Conservation (phyloP, 2,329 filamentous ascomycete species). For the Rhynchosporium graminicola region DNA sequence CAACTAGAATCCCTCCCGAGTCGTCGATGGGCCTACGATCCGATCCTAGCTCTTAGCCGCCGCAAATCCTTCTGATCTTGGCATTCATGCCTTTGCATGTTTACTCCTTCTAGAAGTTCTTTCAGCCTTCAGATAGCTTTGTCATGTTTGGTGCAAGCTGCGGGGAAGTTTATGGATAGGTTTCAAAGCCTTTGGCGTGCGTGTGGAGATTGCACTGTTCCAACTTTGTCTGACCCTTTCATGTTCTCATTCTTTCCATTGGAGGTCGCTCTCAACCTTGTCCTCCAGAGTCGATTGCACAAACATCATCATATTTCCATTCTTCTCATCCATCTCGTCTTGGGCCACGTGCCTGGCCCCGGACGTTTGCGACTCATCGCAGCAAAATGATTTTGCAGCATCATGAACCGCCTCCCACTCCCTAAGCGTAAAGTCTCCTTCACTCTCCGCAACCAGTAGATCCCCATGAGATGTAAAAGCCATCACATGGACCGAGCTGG, state of each 20-base stretch:
- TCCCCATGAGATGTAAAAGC: slow-evolving; percentile 75
- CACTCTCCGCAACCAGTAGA: slow-evolving; percentile 76
- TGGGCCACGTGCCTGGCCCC: slow-evolving; percentile 35
- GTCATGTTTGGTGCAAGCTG: slow-evolving; percentile 8
- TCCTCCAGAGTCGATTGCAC: slow-evolving; percentile 62
- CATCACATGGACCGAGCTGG: slow-evolving; percentile 77
- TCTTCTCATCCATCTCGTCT: slow-evolving; percentile 46
- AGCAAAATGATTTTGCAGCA: slow-evolving; percentile 67
- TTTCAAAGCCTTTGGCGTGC: slow-evolving; percentile 17
- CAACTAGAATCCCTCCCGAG: slow-evolving; percentile 20
- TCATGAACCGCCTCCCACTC: slow-evolving; percentile 75
- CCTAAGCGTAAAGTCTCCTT: slow-evolving; percentile 73
- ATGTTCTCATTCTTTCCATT: slow-evolving; percentile 52
- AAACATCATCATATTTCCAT: slow-evolving; percentile 56
- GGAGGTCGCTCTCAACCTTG: slow-evolving; percentile 54
- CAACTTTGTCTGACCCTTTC: slow-evolving; percentile 23
- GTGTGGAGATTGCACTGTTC: slow-evolving; percentile 19
- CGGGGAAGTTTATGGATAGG: slow-evolving; percentile 3
- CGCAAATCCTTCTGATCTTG: slow-evolving; percentile 19
- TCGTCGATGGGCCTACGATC: slow-evolving; percentile 20
- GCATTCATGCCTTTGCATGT: slow-evolving; percentile 30
- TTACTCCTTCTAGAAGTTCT: slow-evolving; percentile 5
- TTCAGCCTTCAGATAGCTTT: slow-evolving; percentile 1
- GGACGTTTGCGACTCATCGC: slow-evolving; percentile 41
- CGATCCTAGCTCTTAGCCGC: slow-evolving; percentile 28